Evolutionary conservation across 495 filamentous ascomycete genomes (phyloP).

Genomic region (Talaromyces nanjingensis): DNA sequence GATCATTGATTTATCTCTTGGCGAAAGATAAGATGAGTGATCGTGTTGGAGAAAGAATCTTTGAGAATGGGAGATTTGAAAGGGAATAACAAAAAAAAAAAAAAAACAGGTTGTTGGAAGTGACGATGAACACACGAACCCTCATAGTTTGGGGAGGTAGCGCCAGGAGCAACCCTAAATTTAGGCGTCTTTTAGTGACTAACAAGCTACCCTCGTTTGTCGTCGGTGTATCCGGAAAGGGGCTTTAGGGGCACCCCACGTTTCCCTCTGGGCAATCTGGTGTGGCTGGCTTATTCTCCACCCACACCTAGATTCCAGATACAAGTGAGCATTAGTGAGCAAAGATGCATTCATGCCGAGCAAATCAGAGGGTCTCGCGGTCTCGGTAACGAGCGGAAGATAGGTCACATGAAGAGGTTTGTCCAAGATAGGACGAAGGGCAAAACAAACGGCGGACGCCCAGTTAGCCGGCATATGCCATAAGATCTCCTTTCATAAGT

Average conservation of each 20-base stretch:
- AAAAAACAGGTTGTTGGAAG: background rate
- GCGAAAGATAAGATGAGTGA: background rate
- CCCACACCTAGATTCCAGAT: conserved; percentile 2
- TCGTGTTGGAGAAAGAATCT: background rate
- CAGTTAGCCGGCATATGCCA: background rate
- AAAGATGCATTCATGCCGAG: background rate
- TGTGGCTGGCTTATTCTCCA: background rate
- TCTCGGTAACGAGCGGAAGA: background rate
- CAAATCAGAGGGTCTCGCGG: background rate
- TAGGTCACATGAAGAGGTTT: background rate
- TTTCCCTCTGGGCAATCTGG: conserved; percentile 1
- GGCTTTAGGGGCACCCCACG: background rate
- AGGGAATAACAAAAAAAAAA: background rate
- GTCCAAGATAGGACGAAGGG: background rate
- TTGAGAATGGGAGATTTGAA: background rate
- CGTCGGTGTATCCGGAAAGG: background rate
- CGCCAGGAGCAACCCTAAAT: background rate
- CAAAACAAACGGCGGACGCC: background rate
- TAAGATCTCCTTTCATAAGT: background rate
- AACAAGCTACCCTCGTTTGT: background rate
- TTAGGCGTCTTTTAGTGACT: background rate
- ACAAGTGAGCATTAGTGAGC: background rate
- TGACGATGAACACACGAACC: background rate
- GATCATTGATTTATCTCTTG: background rate
- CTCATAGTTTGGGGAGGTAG: background rate